Percentiles rank a stretch among this genome's conserved stretches.
Conservation (phyloP, 208 protist species). For the Crithidia brevicula region DNA sequence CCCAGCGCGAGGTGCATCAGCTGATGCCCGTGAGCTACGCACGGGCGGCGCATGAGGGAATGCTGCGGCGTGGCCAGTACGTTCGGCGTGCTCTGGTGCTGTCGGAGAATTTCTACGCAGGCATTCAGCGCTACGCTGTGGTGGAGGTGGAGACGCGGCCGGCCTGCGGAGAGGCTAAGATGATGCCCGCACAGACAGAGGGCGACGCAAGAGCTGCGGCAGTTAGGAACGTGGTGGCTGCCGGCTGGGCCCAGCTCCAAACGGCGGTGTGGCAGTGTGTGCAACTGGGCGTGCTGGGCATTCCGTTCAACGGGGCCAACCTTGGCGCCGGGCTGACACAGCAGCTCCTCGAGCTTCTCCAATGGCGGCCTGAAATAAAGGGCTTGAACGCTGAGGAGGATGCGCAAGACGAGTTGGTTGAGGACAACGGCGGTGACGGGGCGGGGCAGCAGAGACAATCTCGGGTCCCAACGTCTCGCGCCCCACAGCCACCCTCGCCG, state of each 20-base stretch:
- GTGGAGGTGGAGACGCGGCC: slow-evolving; percentile 41
- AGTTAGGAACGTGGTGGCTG: slow-evolving; percentile 1
- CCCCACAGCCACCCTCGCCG: neutral
- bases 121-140: slow-evolving; percentile 94
- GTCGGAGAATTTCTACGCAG: slow-evolving; percentile 96
- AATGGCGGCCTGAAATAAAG: slow-evolving; percentile 59
- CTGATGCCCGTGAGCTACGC: slow-evolving; percentile 91
- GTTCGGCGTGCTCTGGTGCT: slow-evolving; percentile 93
- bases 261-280: slow-evolving; percentile 23
- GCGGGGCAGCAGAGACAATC: neutral
- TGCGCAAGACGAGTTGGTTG: neutral
- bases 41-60: slow-evolving; percentile 74
- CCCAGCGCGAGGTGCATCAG: slow-evolving; percentile 98
- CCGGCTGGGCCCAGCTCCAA: slow-evolving; percentile 20
- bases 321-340: slow-evolving; percentile 88
- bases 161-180: slow-evolving; percentile 2
- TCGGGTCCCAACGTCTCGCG: neutral
- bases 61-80: slow-evolving; percentile 58
- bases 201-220: neutral
- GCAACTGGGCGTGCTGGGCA: slow-evolving; percentile 81
- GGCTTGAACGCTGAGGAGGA: slow-evolving; percentile 2
- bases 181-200: no score
- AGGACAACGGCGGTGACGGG: neutral
- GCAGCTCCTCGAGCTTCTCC: slow-evolving; percentile 1
- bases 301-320: slow-evolving; percentile 96